Conservation (phyloP, 768 basidiomycete species). For the Mycena alexandri region DNA sequence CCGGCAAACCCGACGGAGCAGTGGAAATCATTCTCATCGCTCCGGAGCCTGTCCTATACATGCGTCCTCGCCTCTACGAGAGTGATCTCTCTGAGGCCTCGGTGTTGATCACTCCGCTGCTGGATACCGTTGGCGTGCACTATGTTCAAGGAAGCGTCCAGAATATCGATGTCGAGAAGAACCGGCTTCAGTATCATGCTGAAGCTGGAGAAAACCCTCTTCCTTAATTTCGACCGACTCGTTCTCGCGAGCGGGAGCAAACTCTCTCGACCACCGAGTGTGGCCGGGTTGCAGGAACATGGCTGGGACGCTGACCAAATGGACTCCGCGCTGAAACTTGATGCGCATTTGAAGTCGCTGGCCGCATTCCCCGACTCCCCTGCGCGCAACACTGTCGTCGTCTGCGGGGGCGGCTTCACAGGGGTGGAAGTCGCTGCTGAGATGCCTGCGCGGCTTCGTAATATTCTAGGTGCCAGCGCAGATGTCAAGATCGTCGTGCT, state of each 20-base stretch:
- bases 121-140: constrained; percentile 30
- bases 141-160: constrained; percentile 36
- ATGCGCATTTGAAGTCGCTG: constrained; percentile 38
- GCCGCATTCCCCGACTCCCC: constrained; percentile 28
- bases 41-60: no score
- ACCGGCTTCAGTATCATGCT: constrained; percentile 35
- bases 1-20: constrained; percentile 9
- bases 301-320: constrained; percentile 37
- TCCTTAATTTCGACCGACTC: constrained; percentile 35
- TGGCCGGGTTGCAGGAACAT: constrained; percentile 37
- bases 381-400: constrained; percentile 40
- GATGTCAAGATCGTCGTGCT: constrained; percentile 35
- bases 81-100: constrained; percentile 33
- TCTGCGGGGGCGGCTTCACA: constrained; percentile 41
- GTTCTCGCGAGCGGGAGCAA: constrained; percentile 41
- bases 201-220: constrained; percentile 14
- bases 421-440: constrained; percentile 40
- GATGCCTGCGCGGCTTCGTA: constrained; percentile 37
- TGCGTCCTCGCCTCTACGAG: no score
- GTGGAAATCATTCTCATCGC: no score
- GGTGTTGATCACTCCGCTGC: constrained; percentile 28
- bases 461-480: constrained; percentile 34
- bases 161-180: constrained; percentile 23
- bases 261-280: constrained; percentile 32
- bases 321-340: constrained; percentile 33